Evolutionary conservation across 441 rosid genomes (phyloP).

Genomic region (Metrosideros polymorpha): DNA sequence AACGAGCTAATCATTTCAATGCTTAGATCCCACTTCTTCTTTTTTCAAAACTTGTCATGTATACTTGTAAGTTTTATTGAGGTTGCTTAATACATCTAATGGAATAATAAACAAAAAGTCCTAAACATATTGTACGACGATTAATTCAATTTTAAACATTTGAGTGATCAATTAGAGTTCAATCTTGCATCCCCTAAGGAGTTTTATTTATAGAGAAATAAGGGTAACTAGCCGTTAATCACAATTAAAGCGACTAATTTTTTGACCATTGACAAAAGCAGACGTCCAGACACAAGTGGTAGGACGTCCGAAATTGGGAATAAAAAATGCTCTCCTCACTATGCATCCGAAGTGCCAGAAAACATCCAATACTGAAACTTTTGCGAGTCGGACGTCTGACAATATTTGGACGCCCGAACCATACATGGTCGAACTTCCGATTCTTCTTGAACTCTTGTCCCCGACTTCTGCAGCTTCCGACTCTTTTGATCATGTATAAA

Average conservation of each 20-base stretch:
- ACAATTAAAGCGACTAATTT: not conserved
- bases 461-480: not conserved
- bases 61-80: not conserved
- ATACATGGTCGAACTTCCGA: not conserved
- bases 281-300: not conserved
- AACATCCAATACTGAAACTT: not conserved
- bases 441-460: not conserved
- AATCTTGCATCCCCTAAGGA: not conserved
- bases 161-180: not conserved
- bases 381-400: not conserved
- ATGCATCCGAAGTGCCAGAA: not conserved
- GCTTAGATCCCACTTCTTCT: not conserved
- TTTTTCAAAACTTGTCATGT: not conserved
- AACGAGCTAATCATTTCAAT: not conserved
- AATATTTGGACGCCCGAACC: not conserved
- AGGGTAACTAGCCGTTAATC: not conserved
- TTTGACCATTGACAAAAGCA: not conserved
- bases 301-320: not conserved
- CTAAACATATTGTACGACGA: accelerated
- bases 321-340: not conserved
- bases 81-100: not conserved
- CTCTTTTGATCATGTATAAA: not conserved
- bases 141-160: not conserved
- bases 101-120: not conserved
- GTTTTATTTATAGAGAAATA: not conserved